phyloP scores from a whole-genome alignment of 2,329 filamentous ascomycete genomes.

The Gremmenia infestans region DNA sequence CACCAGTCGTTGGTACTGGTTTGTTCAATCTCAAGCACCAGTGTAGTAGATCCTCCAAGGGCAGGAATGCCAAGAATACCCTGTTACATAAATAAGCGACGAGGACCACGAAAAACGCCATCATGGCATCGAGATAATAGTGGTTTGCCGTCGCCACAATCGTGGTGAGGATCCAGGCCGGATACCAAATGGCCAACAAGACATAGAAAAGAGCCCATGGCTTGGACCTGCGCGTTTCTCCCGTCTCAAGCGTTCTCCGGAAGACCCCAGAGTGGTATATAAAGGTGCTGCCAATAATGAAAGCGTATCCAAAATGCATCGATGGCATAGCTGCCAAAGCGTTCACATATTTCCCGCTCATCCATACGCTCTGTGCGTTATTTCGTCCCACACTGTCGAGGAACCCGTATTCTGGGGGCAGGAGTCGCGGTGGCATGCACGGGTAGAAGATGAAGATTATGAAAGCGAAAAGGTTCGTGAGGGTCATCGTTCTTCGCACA shows the following conservation, averaged over 20 bases:
- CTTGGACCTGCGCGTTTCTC: conserved; percentile 37
- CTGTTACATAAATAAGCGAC: conserved; percentile 43
- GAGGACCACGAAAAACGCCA: conserved; percentile 42
- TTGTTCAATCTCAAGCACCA: conserved; percentile 45
- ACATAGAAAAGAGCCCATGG: conserved; percentile 42
- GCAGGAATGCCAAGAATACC: conserved; percentile 45
- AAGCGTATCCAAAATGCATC: conserved; percentile 52
- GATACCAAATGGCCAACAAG: conserved; percentile 40
- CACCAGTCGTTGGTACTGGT: conserved; percentile 44
- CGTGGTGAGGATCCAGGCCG: conserved; percentile 41
- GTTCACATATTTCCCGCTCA: conserved; percentile 46
- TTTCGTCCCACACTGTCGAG: conserved; percentile 46
- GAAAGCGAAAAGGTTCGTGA: conserved; percentile 50
- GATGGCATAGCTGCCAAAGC: conserved; percentile 46
- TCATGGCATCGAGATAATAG: conserved; percentile 47
- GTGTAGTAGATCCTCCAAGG: conserved; percentile 44
- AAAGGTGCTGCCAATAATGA: conserved; percentile 47
- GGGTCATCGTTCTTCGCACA: conserved; percentile 44
- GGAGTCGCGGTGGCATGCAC: conserved; percentile 48
- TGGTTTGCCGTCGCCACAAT: conserved; percentile 53
- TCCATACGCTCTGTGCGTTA: conserved; percentile 46
- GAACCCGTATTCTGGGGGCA: conserved; percentile 45
- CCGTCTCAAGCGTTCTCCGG: conserved; percentile 33
- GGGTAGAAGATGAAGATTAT: conserved; percentile 47
- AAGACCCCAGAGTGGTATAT: conserved; percentile 48